Evolutionary conservation across 169 alveolate species (phyloP).

Genomic region (Cryptosporidium sp.): DNA sequence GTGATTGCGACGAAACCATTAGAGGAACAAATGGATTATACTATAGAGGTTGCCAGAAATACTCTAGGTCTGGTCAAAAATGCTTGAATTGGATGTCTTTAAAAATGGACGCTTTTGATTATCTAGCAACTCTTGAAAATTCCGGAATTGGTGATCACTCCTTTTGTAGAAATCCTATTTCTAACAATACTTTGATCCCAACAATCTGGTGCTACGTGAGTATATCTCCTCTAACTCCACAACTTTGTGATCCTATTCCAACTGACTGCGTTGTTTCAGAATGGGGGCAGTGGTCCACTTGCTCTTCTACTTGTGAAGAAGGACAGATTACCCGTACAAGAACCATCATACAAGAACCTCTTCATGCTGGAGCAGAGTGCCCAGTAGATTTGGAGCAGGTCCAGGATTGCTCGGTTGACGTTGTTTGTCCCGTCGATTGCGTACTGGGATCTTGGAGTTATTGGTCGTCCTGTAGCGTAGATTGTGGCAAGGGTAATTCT

Average conservation of each 20-base stretch:
- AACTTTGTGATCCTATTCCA: constrained; percentile 77
- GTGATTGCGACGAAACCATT: constrained; percentile 29
- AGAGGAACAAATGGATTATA: constrained; percentile 43
- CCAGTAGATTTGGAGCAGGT: constrained; percentile 52
- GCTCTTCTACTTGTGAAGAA: constrained; percentile 78
- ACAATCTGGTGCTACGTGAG: constrained; percentile 74
- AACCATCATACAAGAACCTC: constrained; percentile 55
- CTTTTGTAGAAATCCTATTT: constrained; percentile 71
- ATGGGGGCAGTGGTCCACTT: constrained; percentile 79
- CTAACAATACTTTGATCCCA: constrained; percentile 60
- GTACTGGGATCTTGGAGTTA: constrained; percentile 78
- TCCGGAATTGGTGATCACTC: constrained; percentile 64
- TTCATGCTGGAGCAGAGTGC: constrained; percentile 76
- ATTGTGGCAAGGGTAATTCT: constrained; percentile 79
- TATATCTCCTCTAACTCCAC: constrained; percentile 38
- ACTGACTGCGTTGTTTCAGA: constrained; percentile 78
- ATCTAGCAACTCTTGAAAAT: constrained; percentile 65
- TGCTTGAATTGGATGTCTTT: constrained; percentile 49
- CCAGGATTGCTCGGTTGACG: constrained; percentile 66
- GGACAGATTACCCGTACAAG: constrained; percentile 76
- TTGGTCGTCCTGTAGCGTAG: constrained; percentile 80
- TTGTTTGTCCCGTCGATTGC: constrained; percentile 80
- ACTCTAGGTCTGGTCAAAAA: constrained; percentile 55
- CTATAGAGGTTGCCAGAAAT: constrained; percentile 70
- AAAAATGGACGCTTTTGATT: constrained; percentile 57